Base-by-base conservation (phyloP, 805 yeast genomes). In the Vanderwaltozyma tropicalis region DNA sequence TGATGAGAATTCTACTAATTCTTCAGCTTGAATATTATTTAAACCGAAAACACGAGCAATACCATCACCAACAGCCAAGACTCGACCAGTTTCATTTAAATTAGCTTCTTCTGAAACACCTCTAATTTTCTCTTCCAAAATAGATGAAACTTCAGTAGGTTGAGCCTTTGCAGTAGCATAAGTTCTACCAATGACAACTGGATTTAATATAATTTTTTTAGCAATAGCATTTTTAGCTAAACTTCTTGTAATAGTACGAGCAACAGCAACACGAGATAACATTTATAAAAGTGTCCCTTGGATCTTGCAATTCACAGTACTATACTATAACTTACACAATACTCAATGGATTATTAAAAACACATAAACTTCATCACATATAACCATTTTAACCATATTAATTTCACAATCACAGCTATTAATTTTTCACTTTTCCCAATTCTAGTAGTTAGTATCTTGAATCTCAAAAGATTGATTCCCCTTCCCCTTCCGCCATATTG, bases 1-100 rank as follows among this genome's bases (percentile, higher is more conserved):
- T 45, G 98, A 86, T 46, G 96, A 76, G 76, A 92, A 94, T 75
- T 92, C 98, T 62, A 92, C 96, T 69, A 92, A 79, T 76, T 92
- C 99, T 76, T 92, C 98, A 66, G 98, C 98, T 78, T 89, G 97
- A 71, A 87, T 80, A 79, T 92, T 92, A 92, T 88, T 92, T 62
- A 92, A 76, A 74, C 99, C 99, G 74, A 84, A 92, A 64, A 92
- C 95, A 80, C 97, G 94, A 68, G 98, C 99, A 67, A 92, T 92
- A 92, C 99, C 99, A 72, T 92, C 99, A 83, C 98, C 98, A 64
- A 92, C 96, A 55, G 96, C 82, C 66, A 92, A 77, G 63, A 92
- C 98, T 74, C 95, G 86, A 70, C 99, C 99, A 66, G 98, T 94
- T 75, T 92, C 98, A 71, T 92, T 86, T 64, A 92, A 80, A 81